Base-by-base conservation (phyloP, 345 rosid genomes). In the Schrenkiella parvula region DNA sequence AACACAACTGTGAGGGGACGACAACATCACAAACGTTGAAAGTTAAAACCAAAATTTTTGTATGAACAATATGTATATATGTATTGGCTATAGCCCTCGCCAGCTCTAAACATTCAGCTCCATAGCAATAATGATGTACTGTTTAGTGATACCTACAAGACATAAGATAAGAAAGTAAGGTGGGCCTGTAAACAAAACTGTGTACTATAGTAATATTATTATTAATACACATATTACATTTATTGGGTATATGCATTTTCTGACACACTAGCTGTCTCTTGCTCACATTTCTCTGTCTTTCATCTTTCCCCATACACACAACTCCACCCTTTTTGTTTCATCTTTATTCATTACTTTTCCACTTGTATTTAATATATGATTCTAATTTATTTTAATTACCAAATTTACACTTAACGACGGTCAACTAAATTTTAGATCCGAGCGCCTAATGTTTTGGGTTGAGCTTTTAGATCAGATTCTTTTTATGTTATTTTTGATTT, bases 231-330 rank as follows among this genome's bases (percentile, higher is more conserved):
- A 42, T 3, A 71, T 17, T 18, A 19, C 53, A 67, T 66, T 60
- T 60, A 67, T 68, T 39, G 68, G 32, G 55, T 68, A 68, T 41
- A 60, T 41, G 63, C 68, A 52, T 62, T 3, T 54, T 76, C 80
- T 76, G 80, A 70, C 80, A 76, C 61, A 76, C 19, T 63, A 76
- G 80, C 80, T 76, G 80, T 76, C 71, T 76, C 70, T 55, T 54
- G 12, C 75, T 69, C 75, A 44, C 51, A 62, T 70, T 76, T 56
- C 53, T 11, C 75, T 70, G 66, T 76, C 75, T 64, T 76, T 69
- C 52, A 44, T 69, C 70, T 68, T 76, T 70, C 75, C 75, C 80
- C 31, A 76, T 54, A 55, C 31, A 76, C 46, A 55, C 70, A 68
- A 44, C 47, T 44, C 66, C 4, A 14, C n/a, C 42, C 51, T 62